Conservation (phyloP, 225 moss, liverwort and hornwort genomes). For the Pseudoscleropodium purum region DNA sequence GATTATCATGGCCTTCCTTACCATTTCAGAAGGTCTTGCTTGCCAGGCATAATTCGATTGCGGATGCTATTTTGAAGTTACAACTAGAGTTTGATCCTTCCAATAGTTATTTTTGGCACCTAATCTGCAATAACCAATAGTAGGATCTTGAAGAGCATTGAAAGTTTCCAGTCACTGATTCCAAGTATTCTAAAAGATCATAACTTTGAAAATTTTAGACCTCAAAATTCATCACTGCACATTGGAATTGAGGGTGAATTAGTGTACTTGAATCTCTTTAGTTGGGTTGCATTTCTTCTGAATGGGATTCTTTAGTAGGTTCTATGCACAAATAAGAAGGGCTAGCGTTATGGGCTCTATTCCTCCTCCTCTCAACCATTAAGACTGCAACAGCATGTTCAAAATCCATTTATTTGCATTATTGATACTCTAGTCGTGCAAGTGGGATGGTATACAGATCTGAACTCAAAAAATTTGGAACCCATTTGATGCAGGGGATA, state of each 20-base stretch:
- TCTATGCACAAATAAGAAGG: background rate
- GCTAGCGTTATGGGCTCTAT: background rate
- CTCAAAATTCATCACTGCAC: background rate
- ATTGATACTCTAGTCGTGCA: background rate
- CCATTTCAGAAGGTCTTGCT: background rate
- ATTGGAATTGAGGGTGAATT: background rate
- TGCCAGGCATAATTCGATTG: background rate
- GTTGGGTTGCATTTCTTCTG: background rate
- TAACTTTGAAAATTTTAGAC: background rate
- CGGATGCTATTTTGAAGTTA: background rate
- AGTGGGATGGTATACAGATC: background rate
- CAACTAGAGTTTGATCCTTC: background rate
- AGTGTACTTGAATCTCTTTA: background rate
- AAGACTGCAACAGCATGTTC: background rate
- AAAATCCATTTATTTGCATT: background rate
- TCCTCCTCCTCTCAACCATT: background rate
- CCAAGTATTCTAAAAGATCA: background rate
- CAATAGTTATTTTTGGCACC: background rate
- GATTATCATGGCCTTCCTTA: background rate
- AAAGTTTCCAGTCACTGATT: background rate
- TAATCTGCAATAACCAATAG: background rate
- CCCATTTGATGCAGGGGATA: conserved; percentile 42
- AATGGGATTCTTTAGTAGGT: background rate
- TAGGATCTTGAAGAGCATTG: background rate
- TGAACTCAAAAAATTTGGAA: background rate